A percentile compares a stretch with the other conserved stretches of the same genome.
These are phyloP conservation scores for Alternaria triticina DNA, from an alignment of 2,329 filamentous ascomycete genomes.

Conservation along the genomic window DNA sequence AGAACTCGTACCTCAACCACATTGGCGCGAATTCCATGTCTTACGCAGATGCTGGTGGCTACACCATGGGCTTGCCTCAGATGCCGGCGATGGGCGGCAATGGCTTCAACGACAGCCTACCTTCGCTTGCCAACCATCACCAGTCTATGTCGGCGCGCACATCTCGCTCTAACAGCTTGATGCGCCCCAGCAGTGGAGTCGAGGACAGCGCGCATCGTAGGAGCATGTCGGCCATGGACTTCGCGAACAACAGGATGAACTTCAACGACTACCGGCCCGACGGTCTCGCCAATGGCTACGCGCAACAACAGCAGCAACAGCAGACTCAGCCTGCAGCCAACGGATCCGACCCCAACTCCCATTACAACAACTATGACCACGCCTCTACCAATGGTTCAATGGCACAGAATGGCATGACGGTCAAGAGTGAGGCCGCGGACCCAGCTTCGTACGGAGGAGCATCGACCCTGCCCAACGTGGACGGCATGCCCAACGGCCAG, in stretches of 20 bases:
- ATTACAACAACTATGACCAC: constrained; percentile 45
- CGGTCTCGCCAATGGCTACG: constrained; percentile 35
- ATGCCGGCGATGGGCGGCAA: constrained; percentile 43
- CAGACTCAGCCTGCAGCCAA: constrained; percentile 12
- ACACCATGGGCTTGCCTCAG: constrained; percentile 44
- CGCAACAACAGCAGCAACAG: constrained; percentile 24
- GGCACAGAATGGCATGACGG: constrained; percentile 42
- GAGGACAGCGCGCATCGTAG: constrained; percentile 42
- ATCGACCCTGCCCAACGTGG: constrained; percentile 44
- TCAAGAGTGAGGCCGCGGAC: constrained; percentile 43
- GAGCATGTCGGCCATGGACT: constrained; percentile 46
- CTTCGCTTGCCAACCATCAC: constrained; percentile 48
- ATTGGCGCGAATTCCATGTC: constrained; percentile 43
- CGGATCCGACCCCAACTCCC: constrained; percentile 29
- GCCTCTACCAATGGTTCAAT: constrained; percentile 39
- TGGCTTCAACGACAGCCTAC: constrained; percentile 46
- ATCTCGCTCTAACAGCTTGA: constrained; percentile 58
- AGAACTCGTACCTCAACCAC: constrained; percentile 46
- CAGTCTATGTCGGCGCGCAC: constrained; percentile 56
- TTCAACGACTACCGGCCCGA: constrained; percentile 47
- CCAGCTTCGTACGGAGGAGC: constrained; percentile 41
- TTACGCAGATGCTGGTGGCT: constrained; percentile 38
- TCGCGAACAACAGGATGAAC: constrained; percentile 40
- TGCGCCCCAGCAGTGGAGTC: constrained; percentile 49
- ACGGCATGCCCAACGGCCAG: constrained; percentile 45